These are phyloP conservation scores for Fulvia fulva DNA, from an alignment of 2,329 filamentous ascomycete genomes.

Conservation along the genomic window DNA sequence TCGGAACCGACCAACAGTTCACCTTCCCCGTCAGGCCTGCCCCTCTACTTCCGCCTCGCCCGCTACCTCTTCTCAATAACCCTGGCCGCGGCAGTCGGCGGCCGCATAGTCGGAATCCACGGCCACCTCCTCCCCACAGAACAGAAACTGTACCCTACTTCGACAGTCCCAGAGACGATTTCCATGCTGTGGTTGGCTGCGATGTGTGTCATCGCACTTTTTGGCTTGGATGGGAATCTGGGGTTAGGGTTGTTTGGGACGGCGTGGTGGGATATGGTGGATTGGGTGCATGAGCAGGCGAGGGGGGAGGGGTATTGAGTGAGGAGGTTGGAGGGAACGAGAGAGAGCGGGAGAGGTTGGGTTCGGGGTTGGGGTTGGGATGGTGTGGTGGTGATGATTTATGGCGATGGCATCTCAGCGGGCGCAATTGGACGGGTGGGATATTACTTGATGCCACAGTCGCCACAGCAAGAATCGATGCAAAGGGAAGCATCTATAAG, in stretches of 20 bases:
- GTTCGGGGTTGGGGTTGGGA: neutral
- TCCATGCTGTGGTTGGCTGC: neutral
- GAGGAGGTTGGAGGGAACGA: neutral
- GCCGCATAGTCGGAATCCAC: neutral
- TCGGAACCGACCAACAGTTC: neutral
- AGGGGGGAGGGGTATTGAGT: neutral
- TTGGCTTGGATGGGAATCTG: neutral
- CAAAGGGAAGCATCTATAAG: no score
- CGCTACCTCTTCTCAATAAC: neutral
- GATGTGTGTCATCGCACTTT: neutral
- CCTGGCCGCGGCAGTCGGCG: neutral
- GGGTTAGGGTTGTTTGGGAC: neutral
- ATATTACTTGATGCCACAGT: no score
- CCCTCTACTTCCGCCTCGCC: neutral
- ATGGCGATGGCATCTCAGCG: no score
- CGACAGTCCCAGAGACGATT: neutral
- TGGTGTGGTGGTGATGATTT: neutral
- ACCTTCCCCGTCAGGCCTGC: neutral
- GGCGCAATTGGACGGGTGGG: no score
- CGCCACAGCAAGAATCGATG: no score
- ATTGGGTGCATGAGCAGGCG: neutral
- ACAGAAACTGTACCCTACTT: no score
- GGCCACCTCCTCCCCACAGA: neutral
- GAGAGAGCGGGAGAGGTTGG: neutral
- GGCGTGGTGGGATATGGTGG: neutral